Percentiles rank a stretch among this genome's conserved stretches.
These are phyloP conservation scores for Rubus parviflorus DNA, from an alignment of 306 rosid species.

Conservation along the genomic window DNA sequence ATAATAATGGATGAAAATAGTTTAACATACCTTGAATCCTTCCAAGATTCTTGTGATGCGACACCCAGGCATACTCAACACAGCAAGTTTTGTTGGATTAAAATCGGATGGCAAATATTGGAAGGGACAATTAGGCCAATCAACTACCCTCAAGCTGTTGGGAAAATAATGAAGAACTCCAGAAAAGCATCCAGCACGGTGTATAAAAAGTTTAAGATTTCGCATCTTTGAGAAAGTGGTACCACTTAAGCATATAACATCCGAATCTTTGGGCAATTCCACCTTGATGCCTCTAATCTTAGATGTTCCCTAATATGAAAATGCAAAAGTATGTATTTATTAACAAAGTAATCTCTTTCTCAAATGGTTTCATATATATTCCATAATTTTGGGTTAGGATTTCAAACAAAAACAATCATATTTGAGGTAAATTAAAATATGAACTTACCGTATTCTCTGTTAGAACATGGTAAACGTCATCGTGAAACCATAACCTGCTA, in stretches of 20 bases:
- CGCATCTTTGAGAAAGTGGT: conserved; percentile 3
- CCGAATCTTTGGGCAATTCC: neutral
- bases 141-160: conserved; percentile 32
- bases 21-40: conserved; percentile 20
- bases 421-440: neutral
- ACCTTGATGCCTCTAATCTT: neutral
- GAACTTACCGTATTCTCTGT: neutral
- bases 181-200: conserved; percentile 23
- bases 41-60: conserved; percentile 6
- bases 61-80: conserved; percentile 29
- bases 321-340: conserved; percentile 28
- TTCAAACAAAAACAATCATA: neutral
- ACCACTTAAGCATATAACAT: too few relatives aligned
- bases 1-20: neutral
- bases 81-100: neutral
- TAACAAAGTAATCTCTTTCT: conserved; percentile 8
- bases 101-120: too few relatives aligned
- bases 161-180: conserved; percentile 30
- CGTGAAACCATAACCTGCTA: conserved; percentile 31
- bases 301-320: neutral
- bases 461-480: conserved; percentile 24
- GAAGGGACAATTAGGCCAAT: conserved; percentile 20
- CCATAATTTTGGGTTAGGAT: neutral
- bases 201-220: conserved; percentile 26
- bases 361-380: neutral